Conservation (phyloP, 192 early-diverging fungal genomes). For the Diversispora eburnea region DNA sequence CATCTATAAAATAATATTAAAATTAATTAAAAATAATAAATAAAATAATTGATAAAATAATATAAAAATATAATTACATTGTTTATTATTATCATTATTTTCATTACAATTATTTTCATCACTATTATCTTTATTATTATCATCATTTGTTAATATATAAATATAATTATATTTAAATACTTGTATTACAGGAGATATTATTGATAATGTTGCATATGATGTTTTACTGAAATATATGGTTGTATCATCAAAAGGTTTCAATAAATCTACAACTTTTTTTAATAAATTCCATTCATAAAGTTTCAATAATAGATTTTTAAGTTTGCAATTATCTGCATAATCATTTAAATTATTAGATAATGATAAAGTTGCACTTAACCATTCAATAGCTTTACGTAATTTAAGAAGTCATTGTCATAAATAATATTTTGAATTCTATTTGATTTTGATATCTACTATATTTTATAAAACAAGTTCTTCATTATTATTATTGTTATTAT, state of each 20-base stretch:
- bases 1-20: not conserved
- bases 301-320: not conserved
- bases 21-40: not conserved
- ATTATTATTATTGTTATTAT: no score
- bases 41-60: not conserved
- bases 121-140: not conserved
- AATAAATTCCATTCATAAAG: not conserved
- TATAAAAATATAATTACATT: slow-evolving; percentile 3
- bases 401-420: not conserved
- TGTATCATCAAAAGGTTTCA: not conserved
- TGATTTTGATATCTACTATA: not conserved
- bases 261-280: not conserved
- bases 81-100: no score
- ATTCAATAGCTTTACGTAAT: slow-evolving; percentile 1
- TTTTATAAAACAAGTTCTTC: not conserved
- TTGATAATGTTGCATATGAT: not conserved
- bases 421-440: slow-evolving; percentile 6
- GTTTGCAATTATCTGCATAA: not conserved
- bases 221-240: not conserved
- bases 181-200: slow-evolving; percentile 5
- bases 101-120: no score
- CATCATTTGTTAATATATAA: not conserved
- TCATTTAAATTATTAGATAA: not conserved
- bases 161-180: not conserved
- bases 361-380: not conserved